Evolutionary conservation across 1,139 yeast genomes (phyloP).

Genomic region (Taphrina communis): DNA sequence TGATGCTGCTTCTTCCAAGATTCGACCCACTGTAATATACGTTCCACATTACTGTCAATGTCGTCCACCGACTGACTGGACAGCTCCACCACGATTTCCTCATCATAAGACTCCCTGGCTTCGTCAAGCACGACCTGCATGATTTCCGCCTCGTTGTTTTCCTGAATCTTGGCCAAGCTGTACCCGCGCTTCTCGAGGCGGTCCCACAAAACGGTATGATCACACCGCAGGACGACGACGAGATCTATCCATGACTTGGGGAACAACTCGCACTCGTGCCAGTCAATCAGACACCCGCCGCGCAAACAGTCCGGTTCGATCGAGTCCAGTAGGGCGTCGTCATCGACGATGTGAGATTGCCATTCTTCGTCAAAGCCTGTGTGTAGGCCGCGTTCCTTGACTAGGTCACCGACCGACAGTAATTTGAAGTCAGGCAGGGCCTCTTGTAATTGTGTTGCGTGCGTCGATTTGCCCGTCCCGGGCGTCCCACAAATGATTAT

Average conservation of each 20-base stretch:
- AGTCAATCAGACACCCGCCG: constrained; percentile 89
- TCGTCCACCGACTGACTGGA: constrained; percentile 73
- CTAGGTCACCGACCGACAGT: constrained; percentile 77
- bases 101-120: constrained; percentile 79
- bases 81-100: constrained; percentile 81
- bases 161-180: constrained; percentile 79
- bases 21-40: constrained; percentile 74
- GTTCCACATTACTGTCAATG: constrained; percentile 76
- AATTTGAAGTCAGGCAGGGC: constrained; percentile 56
- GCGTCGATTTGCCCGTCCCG: constrained; percentile 94
- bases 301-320: constrained; percentile 68
- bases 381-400: constrained; percentile 75
- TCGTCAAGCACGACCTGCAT: constrained; percentile 91
- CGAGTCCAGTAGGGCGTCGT: constrained; percentile 78
- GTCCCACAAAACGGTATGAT: constrained; percentile 72
- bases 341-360: constrained; percentile 89
- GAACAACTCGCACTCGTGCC: constrained; percentile 97
- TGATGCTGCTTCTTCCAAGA: constrained; percentile 61
- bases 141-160: constrained; percentile 93
- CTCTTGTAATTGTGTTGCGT: constrained; percentile 67
- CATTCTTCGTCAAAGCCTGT: constrained; percentile 85
- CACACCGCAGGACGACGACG: constrained; percentile 84
- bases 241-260: constrained; percentile 92
- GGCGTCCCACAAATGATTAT: constrained; percentile 95
- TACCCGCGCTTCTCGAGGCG: constrained; percentile 73